These are phyloP conservation scores for Salix viminalis DNA, from an alignment of 345 rosid genomes.

Conservation along the genomic window DNA sequence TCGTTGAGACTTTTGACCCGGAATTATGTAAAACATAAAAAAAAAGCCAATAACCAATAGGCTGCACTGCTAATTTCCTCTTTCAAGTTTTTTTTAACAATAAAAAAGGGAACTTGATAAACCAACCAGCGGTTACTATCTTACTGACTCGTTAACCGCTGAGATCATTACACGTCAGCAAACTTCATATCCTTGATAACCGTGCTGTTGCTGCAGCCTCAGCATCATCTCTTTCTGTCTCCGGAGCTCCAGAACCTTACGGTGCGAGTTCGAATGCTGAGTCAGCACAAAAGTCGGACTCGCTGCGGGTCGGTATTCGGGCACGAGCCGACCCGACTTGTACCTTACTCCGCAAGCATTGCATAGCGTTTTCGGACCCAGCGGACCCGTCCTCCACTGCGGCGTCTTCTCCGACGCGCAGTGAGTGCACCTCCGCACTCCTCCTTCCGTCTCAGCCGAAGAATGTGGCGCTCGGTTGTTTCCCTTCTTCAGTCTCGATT, in stretches of 20 bases:
- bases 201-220: constrained; percentile 19
- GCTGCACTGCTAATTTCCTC: not conserved
- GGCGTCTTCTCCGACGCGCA: constrained; percentile 85
- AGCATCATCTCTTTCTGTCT: constrained; percentile 54
- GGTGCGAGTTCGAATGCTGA: constrained; percentile 78
- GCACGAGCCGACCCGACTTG: constrained; percentile 76
- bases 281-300: constrained; percentile 77
- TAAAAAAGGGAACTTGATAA: not conserved
- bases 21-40: not conserved
- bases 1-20: not conserved
- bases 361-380: constrained; percentile 73
- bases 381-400: constrained; percentile 81
- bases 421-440: constrained; percentile 56
- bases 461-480: constrained; percentile 1
- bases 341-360: constrained; percentile 81
- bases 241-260: constrained; percentile 80
- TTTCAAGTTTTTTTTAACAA: not conserved
- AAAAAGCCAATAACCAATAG: not conserved
- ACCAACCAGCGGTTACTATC: not conserved
- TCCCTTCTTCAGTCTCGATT: constrained; percentile 36
- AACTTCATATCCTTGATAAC: constrained; percentile 36
- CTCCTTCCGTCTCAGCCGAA: constrained; percentile 34
- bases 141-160: not conserved
- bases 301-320: constrained; percentile 77
- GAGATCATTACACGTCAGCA: constrained; percentile 32